Evolutionary conservation across 371 early-diverging fungal genomes (phyloP), one percentile per base, ranked within the genome.

Genomic region (Actinomortierella wolfii): DNA sequence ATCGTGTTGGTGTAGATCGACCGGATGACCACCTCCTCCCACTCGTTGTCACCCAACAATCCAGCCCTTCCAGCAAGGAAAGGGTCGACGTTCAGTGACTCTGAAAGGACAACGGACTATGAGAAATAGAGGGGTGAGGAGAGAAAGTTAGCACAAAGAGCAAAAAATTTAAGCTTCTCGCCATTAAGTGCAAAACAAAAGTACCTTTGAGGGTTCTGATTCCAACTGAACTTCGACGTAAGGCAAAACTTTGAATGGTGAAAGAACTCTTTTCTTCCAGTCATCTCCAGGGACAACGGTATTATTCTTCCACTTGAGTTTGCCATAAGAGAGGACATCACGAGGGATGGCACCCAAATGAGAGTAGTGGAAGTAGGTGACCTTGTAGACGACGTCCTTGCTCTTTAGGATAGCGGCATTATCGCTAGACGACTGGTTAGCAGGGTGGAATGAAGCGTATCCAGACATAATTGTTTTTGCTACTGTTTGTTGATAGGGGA

Each of bases 241-340:
- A 11, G 15, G 41, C 41, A 41, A 41, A 41, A n/a, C n/a, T n/a
- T n/a, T n/a, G n/a, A n/a, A n/a, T n/a, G n/a, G n/a, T n/a, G n/a
- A n/a, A n/a, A n/a, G n/a, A n/a, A n/a, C n/a, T n/a, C n/a, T n/a
- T n/a, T n/a, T n/a, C n/a, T n/a, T n/a, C n/a, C n/a, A n/a, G n/a
- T n/a, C n/a, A n/a, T n/a, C n/a, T n/a, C n/a, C n/a, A n/a, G n/a
- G n/a, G n/a, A n/a, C n/a, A n/a, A n/a, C n/a, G n/a, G n/a, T n/a
- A n/a, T n/a, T 3, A 24, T 64, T 21, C 26, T 69, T 61, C 70
- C 70, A 69, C 9, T 64, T 47, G 18, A 54, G 61, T 1, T 40
- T 41, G 1, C 65, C 64, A 51, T 48, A 69, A 47, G 65, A 28
- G 13, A 69, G 70, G 8, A 69, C 53, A n/a, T 69, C 70, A 49